Conservation (phyloP, 2,329 filamentous ascomycete genomes). For the Xylaria arbuscula region DNA sequence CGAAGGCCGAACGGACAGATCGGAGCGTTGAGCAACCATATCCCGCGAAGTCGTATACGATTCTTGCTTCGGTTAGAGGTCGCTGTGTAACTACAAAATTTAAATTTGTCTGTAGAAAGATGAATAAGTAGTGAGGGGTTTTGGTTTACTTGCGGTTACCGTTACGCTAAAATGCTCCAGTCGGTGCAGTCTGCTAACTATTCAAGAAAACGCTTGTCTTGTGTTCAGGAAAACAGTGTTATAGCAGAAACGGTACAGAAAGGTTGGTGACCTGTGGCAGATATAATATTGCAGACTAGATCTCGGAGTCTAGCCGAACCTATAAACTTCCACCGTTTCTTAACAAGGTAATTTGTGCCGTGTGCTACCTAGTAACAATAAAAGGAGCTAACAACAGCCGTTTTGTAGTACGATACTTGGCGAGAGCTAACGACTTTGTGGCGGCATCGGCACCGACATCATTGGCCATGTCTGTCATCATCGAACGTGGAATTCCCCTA, state of each 20-base stretch:
- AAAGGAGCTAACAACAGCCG: background rate
- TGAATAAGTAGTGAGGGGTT: background rate
- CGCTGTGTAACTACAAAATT: background rate
- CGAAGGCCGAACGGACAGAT: conserved; percentile 6
- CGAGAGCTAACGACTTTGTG: background rate
- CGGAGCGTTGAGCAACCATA: background rate
- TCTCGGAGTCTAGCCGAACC: background rate
- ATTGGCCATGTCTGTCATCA: background rate
- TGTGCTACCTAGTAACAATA: background rate
- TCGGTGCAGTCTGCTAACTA: background rate
- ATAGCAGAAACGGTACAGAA: background rate
- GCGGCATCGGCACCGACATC: background rate
- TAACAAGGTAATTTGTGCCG: background rate
- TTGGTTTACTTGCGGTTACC: background rate
- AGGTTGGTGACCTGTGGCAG: background rate
- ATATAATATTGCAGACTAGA: background rate
- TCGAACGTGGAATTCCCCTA: background rate
- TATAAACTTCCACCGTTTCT: background rate
- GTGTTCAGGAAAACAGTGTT: background rate
- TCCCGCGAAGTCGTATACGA: background rate
- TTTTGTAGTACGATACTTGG: background rate
- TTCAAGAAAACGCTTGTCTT: background rate
- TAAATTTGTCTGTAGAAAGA: background rate
- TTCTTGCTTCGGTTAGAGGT: background rate
- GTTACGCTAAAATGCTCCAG: background rate